A percentile compares a stretch with the other conserved stretches of the same genome.
Evolutionary conservation across 495 filamentous ascomycete genomes (phyloP).

Genomic region (Xylaria acuta): DNA sequence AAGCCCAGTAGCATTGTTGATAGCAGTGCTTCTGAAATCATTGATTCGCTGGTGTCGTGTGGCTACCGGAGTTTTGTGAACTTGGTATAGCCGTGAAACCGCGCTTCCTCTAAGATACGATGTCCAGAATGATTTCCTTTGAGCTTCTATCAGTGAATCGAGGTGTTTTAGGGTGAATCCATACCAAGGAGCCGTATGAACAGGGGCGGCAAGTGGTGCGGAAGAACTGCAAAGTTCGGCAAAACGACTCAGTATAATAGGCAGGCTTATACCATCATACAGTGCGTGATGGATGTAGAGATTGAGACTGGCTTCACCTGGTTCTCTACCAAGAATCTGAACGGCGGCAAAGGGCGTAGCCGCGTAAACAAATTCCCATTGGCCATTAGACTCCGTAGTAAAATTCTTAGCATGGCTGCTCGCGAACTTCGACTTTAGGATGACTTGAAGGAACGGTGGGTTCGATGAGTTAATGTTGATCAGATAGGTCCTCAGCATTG

Average conservation of each 20-base stretch:
- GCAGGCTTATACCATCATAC: constrained; percentile 76
- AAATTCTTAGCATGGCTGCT: background rate
- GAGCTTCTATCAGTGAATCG: constrained; percentile 21
- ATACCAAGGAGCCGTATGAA: constrained; percentile 31
- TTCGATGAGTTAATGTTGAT: constrained; percentile 49
- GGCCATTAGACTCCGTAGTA: background rate
- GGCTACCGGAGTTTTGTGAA: background rate
- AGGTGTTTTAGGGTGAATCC: constrained; percentile 26
- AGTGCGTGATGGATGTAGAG: constrained; percentile 76
- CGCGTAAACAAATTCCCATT: constrained; percentile 27
- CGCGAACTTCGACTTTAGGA: constrained; percentile 41
- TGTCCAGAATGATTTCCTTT: constrained; percentile 59
- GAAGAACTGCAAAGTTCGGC: constrained; percentile 28
- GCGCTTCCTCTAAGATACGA: constrained; percentile 51
- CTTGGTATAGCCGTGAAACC: background rate
- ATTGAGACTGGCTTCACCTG: constrained; percentile 36
- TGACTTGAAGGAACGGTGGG: constrained; percentile 61
- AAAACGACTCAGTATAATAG: constrained; percentile 52
- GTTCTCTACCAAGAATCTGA: constrained; percentile 15
- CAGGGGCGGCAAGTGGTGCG: background rate
- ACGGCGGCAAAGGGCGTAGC: constrained; percentile 29
- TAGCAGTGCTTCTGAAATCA: constrained; percentile 29
- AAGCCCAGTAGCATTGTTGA: constrained; percentile 30
- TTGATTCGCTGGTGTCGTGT: constrained; percentile 14
- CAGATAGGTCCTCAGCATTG: constrained; percentile 70